Base-by-base conservation (phyloP, 257 asterid species). In the Fraxinus quadrangulata region DNA sequence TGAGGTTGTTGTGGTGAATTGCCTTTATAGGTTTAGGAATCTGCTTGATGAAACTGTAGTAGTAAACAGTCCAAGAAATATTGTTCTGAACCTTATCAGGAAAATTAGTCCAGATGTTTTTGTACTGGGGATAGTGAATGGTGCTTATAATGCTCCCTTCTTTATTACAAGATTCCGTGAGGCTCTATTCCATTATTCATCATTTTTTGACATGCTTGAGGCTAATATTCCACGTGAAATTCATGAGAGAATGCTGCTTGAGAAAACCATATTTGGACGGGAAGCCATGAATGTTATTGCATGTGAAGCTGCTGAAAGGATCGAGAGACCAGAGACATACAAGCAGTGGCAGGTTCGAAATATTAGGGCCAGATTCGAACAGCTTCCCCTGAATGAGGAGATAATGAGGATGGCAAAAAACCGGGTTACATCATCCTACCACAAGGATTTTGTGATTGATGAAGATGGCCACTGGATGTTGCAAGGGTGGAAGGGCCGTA, bases 401-500 rank as follows among this genome's bases (percentile, higher is more conserved):
- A 78, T 87, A 6, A 68, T 75, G 78, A 78, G 78, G 78, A 72
- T 70, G 71, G 87, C 84, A 2, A 79, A 71, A 70, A 47, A 78
- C 13, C 77, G 84, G 79, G 87, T 81, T 12, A 72, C 74, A 76
- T 31, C 71, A 3, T 72, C 67, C 5, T 89, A 87, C 80, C 86
- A 84, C 77, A 85, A 87, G 77, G 87, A 87, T 78, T 85, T 89
- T 30, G 78, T 83, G 61, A 80, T 89, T 40, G 90, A 85, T 71
- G 87, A 84, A 81, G 90, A 87, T 74, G 90, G 93, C 30, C 75
- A 42, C 6, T 89, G 93, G 93, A 39, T 89, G 78, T 59, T 89
- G 80, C 91, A 87, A 75, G 93, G 93, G 45, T 89, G 93, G 93
- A 87, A 87, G 73, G 93, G 93, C 28, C 89, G 91, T 17, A 83